Evolutionary conservation across 345 rosid species (phyloP).

Genomic region (Ceriops decandra): DNA sequence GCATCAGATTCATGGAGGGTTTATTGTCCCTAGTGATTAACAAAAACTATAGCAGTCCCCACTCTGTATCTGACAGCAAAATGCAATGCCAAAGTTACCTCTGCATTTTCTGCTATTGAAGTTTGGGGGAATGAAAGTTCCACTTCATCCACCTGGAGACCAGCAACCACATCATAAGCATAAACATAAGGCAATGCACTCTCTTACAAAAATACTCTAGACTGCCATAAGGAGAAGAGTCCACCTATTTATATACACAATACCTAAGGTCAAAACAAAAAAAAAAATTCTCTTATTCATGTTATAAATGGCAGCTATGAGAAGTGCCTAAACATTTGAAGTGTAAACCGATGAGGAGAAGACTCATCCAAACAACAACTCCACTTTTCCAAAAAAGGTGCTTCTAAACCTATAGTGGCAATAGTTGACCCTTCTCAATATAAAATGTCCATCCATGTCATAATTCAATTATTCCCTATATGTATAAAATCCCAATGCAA

Average conservation of each 20-base stretch:
- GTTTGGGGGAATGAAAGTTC: slow-evolving; percentile 46
- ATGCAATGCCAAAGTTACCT: slow-evolving; percentile 38
- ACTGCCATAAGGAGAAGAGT: not conserved
- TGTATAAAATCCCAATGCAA: too few species aligned
- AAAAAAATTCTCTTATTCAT: not conserved
- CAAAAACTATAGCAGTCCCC: not conserved
- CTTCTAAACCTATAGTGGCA: too few species aligned
- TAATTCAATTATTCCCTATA: too few species aligned
- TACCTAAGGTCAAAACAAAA: not conserved
- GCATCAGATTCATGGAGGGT: too few species aligned
- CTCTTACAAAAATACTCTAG: not conserved
- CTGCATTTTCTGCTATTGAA: slow-evolving; percentile 39
- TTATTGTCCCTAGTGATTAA: not conserved
- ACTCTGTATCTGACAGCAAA: not conserved
- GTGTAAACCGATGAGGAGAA: too few species aligned
- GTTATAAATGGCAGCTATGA: too few species aligned
- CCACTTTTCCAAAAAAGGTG: too few species aligned
- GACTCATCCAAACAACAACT: too few species aligned
- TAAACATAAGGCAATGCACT: slow-evolving; percentile 7
- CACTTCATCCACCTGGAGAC: slow-evolving; percentile 61
- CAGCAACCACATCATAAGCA: slow-evolving; percentile 10
- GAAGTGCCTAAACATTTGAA: too few species aligned
- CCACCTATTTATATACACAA: not conserved
- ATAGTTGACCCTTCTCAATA: too few species aligned
- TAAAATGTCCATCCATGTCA: too few species aligned